phyloP scores from a whole-genome alignment of 495 filamentous ascomycete species.

The Lepidopterella palustris region DNA sequence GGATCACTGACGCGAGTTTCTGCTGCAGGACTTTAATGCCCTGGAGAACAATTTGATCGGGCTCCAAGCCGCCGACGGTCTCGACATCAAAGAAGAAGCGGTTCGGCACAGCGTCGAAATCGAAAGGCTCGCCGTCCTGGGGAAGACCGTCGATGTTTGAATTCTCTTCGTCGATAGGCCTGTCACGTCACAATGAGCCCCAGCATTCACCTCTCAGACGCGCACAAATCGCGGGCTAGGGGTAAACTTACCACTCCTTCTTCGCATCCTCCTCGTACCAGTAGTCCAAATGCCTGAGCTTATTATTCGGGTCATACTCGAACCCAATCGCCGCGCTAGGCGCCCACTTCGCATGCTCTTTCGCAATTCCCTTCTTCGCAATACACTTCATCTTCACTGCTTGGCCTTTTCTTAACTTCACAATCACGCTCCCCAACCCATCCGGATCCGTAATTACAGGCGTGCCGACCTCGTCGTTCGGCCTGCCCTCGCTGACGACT shows the following conservation, averaged over 20 bases:
- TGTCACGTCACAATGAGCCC: constrained; percentile 41
- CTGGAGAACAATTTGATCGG: constrained; percentile 78
- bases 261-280: constrained; percentile 87
- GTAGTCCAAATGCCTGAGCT: constrained; percentile 76
- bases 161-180: constrained; percentile 74
- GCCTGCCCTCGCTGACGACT: constrained; percentile 52
- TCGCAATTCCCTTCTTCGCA: constrained; percentile 96
- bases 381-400: constrained; percentile 83
- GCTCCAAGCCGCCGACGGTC: constrained; percentile 76
- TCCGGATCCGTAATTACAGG: constrained; percentile 81
- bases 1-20: constrained; percentile 82
- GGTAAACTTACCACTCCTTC: constrained; percentile 73
- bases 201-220: too few relatives aligned
- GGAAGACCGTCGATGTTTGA: constrained; percentile 78
- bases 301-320: constrained; percentile 97
- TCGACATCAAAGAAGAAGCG: constrained; percentile 92
- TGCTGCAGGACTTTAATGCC: constrained; percentile 84
- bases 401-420: constrained; percentile 81
- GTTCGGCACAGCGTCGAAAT: constrained; percentile 78
- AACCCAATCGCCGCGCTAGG: constrained; percentile 88
- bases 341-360: constrained; percentile 97
- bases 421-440: constrained; percentile 71
- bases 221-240: neutral
- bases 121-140: constrained; percentile 74
- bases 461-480: constrained; percentile 70